Base-by-base conservation (phyloP, 306 rosid species). In the Cucurbita maxima region DNA sequence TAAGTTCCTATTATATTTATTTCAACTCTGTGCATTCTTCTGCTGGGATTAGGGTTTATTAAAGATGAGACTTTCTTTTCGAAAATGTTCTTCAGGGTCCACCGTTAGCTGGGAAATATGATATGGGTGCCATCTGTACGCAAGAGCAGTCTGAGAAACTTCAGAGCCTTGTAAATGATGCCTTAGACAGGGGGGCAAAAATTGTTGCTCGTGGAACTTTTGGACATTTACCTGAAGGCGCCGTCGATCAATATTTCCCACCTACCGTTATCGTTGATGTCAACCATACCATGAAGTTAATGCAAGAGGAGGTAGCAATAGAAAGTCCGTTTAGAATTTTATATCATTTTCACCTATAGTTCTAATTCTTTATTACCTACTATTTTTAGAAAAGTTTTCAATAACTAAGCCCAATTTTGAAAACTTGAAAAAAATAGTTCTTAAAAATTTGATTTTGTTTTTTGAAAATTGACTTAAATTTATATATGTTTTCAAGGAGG, bases 251-350 rank as follows among this genome's bases (percentile, higher is more conserved):
- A 69, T 95, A 85, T 81, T 95, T 84, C 9, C 97, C 96, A 8
- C 97, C 97, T 47, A 89, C 99, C 5, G 96, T 91, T 80, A 79
- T 91, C 77, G 91, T 75, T 63, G 90, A 95, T 74, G 96, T 91
- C 78, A 88, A 91, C 76, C 99, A 89, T 86, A 83, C 91, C 0
- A 91, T 95, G 97, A 85, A 76, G 78, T 81, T 95, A 88, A 95
- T 95, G 99, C 96, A 95, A 80, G 97, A 95, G 79, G 99, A 91
- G 99, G 99, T 95, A 84, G 9, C 16, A 14, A n/a, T n/a, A n/a
- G n/a, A n/a, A n/a, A n/a, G n/a, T n/a, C n/a, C n/a, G n/a, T n/a
- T n/a, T n/a, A n/a, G n/a, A n/a, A n/a, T n/a, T n/a, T n/a, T n/a
- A n/a, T n/a, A n/a, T n/a, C n/a, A n/a, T n/a, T n/a, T n/a, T n/a